Conservation (phyloP, 1,139 yeast species). For the Lizanozyma gosingica region DNA sequence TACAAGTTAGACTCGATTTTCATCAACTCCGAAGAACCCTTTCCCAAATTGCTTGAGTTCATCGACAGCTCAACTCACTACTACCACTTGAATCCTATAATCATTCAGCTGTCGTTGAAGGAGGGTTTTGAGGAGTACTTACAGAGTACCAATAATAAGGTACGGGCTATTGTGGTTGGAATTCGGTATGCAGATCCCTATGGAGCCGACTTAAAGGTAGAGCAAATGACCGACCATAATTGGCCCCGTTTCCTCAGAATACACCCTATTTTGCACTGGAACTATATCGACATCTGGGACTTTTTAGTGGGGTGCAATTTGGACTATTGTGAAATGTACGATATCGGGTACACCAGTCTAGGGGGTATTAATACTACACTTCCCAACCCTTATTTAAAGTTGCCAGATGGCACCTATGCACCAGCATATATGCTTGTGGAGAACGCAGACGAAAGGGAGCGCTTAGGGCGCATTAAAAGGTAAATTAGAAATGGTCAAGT, state of each 20-base stretch:
- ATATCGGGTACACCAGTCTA: slow-evolving; percentile 69
- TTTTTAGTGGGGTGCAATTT: slow-evolving; percentile 43
- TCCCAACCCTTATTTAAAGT: slow-evolving; percentile 51
- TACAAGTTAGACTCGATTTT: slow-evolving; percentile 50
- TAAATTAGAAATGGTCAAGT: too few relatives aligned
- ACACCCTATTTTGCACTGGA: slow-evolving; percentile 82
- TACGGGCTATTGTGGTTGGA: slow-evolving; percentile 70
- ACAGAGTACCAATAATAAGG: slow-evolving; percentile 26
- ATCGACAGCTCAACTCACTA: slow-evolving; percentile 30
- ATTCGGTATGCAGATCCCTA: slow-evolving; percentile 77
- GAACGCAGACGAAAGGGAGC: slow-evolving; percentile 45
- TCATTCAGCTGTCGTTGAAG: slow-evolving; percentile 44
- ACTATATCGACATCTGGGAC: slow-evolving; percentile 71
- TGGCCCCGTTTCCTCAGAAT: slow-evolving; percentile 82
- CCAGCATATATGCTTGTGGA: slow-evolving; percentile 64
- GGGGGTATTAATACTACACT: slow-evolving; percentile 66
- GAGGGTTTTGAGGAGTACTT: slow-evolving; percentile 59
- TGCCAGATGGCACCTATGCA: slow-evolving; percentile 19
- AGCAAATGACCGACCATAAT: slow-evolving; percentile 68
- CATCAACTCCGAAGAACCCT: slow-evolving; percentile 61
- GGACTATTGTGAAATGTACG: slow-evolving; percentile 63
- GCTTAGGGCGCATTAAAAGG: not conserved
- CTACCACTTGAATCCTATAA: slow-evolving; percentile 39
- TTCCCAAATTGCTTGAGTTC: slow-evolving; percentile 47
- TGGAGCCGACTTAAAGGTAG: slow-evolving; percentile 42